phyloP scores from a whole-genome alignment of 441 rosid genomes.

The Gossypium trilobum region DNA sequence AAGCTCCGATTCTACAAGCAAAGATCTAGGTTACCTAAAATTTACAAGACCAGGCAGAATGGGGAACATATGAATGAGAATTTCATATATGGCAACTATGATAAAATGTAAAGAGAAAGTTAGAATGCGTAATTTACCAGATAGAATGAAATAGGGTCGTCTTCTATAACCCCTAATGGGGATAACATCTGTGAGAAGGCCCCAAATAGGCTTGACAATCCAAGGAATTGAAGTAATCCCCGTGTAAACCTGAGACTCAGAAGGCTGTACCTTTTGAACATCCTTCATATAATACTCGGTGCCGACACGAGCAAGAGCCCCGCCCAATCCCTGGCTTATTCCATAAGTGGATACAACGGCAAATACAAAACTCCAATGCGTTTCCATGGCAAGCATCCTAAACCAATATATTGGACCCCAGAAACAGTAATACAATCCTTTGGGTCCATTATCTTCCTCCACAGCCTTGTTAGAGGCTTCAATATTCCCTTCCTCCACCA shows the following conservation, averaged over 20 bases:
- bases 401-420: constrained; percentile 64
- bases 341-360: constrained; percentile 77
- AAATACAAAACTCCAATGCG: constrained; percentile 87
- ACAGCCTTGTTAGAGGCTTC: constrained; percentile 29
- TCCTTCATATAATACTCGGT: constrained; percentile 96
- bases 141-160: constrained; percentile 64
- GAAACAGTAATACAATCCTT: constrained; percentile 23
- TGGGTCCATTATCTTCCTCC: constrained; percentile 24
- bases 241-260: constrained; percentile 68
- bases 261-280: constrained; percentile 89
- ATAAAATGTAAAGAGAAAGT: neutral
- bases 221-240: constrained; percentile 79
- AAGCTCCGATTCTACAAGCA: no score
- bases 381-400: constrained; percentile 62
- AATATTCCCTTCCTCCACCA: constrained; percentile 42
- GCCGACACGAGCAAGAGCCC: constrained; percentile 61
- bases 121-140: constrained; percentile 33
- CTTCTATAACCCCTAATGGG: constrained; percentile 72
- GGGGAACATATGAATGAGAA: no score
- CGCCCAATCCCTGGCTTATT: constrained; percentile 83
- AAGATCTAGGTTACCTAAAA: no score
- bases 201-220: constrained; percentile 93
- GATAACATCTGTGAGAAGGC: constrained; percentile 83
- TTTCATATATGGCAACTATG: neutral
- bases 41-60: neutral